phyloP scores from a whole-genome alignment of 768 basidiomycete genomes.

The Boletus tylopilopsis region DNA sequence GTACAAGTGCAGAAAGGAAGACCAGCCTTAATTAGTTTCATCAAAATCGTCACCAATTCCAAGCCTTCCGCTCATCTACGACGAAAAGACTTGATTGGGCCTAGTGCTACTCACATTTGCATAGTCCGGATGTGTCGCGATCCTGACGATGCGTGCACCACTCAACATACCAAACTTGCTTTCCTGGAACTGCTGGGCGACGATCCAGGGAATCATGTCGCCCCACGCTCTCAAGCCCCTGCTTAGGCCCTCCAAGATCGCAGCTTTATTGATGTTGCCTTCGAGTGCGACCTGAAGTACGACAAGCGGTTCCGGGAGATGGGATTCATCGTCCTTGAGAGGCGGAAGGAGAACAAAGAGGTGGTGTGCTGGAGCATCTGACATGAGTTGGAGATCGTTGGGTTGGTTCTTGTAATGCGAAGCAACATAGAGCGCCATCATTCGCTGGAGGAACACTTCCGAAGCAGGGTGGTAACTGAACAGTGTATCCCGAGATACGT shows the following conservation, averaged over 20 bases:
- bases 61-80: neutral
- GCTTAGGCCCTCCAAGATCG: conserved; percentile 80
- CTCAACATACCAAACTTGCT: conserved; percentile 88
- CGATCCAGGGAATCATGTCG: conserved; percentile 97
- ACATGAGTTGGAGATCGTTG: conserved; percentile 96
- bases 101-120: conserved; percentile 57
- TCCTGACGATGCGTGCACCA: conserved; percentile 86
- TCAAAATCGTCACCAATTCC: neutral
- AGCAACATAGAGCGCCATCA: conserved; percentile 98
- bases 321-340: conserved; percentile 83
- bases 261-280: conserved; percentile 83
- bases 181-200: conserved; percentile 95
- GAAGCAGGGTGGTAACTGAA: conserved; percentile 97
- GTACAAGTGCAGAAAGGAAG: neutral
- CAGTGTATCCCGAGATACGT: conserved; percentile 91
- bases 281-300: conserved; percentile 96
- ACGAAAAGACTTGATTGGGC: neutral
- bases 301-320: conserved; percentile 91
- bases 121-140: conserved; percentile 96
- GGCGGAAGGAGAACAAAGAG: conserved; percentile 95
- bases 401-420: conserved; percentile 99
- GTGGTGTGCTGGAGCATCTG: conserved; percentile 95
- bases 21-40: conserved; percentile 1
- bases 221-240: conserved; percentile 85
- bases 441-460: conserved; percentile 95